Conservation (phyloP, 176 grass and related monocot species). For the Oryza officinalis region DNA sequence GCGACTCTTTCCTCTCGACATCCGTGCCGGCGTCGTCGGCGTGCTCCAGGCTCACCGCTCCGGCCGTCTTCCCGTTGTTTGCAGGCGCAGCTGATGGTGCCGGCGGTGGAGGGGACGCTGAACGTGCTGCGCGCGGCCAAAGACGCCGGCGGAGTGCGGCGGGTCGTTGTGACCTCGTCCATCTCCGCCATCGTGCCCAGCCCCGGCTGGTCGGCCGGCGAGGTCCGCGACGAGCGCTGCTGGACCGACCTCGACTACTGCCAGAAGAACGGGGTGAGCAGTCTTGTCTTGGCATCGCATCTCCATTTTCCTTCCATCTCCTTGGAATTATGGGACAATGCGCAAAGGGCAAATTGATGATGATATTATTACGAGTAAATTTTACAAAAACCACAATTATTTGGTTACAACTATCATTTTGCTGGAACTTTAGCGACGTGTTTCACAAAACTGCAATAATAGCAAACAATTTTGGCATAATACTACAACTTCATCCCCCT, state of each 20-base stretch:
- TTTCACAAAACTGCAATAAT: too few relatives aligned
- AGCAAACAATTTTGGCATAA: too few relatives aligned
- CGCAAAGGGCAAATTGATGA: neutral
- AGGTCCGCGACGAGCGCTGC: slow-evolving; percentile 67
- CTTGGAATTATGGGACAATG: neutral
- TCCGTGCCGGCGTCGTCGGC: neutral
- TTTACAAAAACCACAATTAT: too few relatives aligned
- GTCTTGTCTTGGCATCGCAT: neutral
- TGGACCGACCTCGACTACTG: slow-evolving; percentile 87
- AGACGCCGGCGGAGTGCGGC: slow-evolving; percentile 48
- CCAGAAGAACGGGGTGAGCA: slow-evolving; percentile 68
- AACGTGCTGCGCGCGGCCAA: slow-evolving; percentile 76
- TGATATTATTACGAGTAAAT: neutral
- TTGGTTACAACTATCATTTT: too few relatives aligned
- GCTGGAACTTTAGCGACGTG: too few relatives aligned
- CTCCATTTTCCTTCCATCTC: neutral
- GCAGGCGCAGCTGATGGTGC: slow-evolving; percentile 71
- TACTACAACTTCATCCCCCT: too few relatives aligned
- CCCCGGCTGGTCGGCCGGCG: slow-evolving; percentile 64
- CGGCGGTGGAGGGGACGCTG: slow-evolving; percentile 76
- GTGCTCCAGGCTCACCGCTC: neutral
- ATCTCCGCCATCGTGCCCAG: slow-evolving; percentile 60
- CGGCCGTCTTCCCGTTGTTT: neutral
- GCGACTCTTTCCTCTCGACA: neutral
- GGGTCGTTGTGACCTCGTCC: slow-evolving; percentile 83